Evolutionary conservation across 2,329 filamentous ascomycete genomes (phyloP).

Genomic region (Boeremia lycopersici): DNA sequence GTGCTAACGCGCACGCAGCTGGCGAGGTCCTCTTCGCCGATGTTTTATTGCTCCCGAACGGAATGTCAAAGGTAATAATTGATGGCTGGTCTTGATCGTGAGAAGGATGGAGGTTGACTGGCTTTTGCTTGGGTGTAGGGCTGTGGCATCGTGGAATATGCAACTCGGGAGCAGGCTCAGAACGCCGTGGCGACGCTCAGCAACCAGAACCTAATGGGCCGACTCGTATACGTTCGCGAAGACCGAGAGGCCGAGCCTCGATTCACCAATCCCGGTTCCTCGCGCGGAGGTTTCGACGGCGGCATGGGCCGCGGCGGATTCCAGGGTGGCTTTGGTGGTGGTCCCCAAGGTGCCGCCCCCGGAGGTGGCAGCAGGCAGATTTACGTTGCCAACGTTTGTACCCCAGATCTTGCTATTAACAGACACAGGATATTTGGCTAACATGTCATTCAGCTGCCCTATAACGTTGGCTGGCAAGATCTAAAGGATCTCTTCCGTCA

Average conservation of each 20-base stretch:
- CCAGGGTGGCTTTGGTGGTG: slow-evolving; percentile 55
- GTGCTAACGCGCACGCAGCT: slow-evolving; percentile 65
- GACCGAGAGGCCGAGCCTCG: slow-evolving; percentile 98
- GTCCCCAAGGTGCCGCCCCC: slow-evolving; percentile 63
- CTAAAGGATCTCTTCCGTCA: slow-evolving; percentile 98
- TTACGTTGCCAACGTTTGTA: slow-evolving; percentile 97
- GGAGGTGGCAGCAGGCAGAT: slow-evolving; percentile 82
- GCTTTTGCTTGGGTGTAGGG: slow-evolving; percentile 93
- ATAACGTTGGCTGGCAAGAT: slow-evolving; percentile 98
- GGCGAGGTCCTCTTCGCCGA: slow-evolving; percentile 99
- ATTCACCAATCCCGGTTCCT: slow-evolving; percentile 74
- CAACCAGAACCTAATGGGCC: slow-evolving; percentile 98
- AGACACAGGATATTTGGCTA: slow-evolving; percentile 40
- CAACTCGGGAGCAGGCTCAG: slow-evolving; percentile 98
- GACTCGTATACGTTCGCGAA: slow-evolving; percentile 98
- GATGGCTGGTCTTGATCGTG: slow-evolving; percentile 76
- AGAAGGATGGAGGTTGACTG: slow-evolving; percentile 98
- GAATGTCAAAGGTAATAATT: slow-evolving; percentile 99
- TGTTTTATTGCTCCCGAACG: slow-evolving; percentile 98
- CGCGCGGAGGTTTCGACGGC: slow-evolving; percentile 58
- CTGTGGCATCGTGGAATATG: slow-evolving; percentile 99
- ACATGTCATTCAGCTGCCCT: slow-evolving; percentile 75
- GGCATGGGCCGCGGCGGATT: slow-evolving; percentile 51
- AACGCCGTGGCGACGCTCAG: slow-evolving; percentile 96
- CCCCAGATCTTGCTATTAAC: slow-evolving; percentile 35